Percentiles rank a stretch among this genome's conserved stretches.
Evolutionary conservation across 2,329 filamentous ascomycete species (phyloP).

Genomic region (Hypoxylon sp.): DNA sequence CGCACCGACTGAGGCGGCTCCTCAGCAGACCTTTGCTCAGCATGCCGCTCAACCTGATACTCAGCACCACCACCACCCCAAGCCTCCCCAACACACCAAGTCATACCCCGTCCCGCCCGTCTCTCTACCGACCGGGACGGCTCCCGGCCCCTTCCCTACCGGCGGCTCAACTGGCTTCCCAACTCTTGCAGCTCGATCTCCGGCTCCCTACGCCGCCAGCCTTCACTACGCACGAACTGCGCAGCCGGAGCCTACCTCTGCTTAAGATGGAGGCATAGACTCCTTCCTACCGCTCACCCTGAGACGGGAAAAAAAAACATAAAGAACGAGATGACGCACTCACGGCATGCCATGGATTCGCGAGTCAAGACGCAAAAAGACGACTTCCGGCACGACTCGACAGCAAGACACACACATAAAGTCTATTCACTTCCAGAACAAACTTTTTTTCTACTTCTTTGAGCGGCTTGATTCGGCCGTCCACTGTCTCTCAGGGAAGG

Average conservation of each 20-base stretch:
- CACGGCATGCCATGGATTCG: background rate
- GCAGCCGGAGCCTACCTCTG: background rate
- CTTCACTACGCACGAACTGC: background rate
- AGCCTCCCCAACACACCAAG: too few species aligned
- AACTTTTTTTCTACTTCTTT: slow-evolving; percentile 6
- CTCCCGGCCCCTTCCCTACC: background rate
- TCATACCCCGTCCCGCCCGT: too few species aligned
- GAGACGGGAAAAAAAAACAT: background rate
- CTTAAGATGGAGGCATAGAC: too few species aligned
- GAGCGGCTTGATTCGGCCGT: slow-evolving; percentile 1
- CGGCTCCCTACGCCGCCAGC: background rate
- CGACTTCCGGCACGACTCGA: slow-evolving; percentile 5
- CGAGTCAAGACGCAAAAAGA: slow-evolving; percentile 3
- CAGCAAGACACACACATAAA: too few species aligned
- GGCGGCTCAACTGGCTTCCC: background rate
- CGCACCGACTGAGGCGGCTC: background rate
- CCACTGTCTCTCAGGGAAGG: slow-evolving; percentile 12
- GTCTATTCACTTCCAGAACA: too few species aligned
- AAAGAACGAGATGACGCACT: background rate
- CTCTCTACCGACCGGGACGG: too few species aligned
- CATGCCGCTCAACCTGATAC: too few species aligned
- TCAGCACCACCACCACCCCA: too few species aligned
- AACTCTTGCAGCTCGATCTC: background rate
- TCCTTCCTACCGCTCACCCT: background rate
- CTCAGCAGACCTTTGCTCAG: too few species aligned